Conservation (phyloP, 2,329 filamentous ascomycete genomes). For the Trichoderma sp. region DNA sequence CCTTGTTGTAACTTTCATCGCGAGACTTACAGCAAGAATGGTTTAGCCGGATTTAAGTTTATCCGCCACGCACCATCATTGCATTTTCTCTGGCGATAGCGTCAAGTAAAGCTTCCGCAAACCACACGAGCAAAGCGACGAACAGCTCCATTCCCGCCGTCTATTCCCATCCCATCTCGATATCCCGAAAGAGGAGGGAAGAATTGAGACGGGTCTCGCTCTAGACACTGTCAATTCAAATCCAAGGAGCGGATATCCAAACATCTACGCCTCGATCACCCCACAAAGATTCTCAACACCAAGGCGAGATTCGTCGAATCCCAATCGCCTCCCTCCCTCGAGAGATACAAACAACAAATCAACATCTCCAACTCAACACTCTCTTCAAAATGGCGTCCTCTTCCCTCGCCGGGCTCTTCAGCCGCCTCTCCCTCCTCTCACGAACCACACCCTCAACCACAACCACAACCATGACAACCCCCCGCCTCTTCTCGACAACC, state of each 20-base stretch:
- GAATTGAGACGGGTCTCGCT: neutral
- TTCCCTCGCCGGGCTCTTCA: constrained; percentile 34
- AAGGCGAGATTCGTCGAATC: neutral
- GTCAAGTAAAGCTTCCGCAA: neutral
- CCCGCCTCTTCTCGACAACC: constrained; percentile 36
- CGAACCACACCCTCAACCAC: constrained; percentile 8
- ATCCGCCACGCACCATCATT: constrained; percentile 5
- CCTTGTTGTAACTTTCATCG: neutral
- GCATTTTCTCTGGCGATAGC: neutral
- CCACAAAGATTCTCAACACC: neutral
- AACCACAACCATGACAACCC: constrained; percentile 14
- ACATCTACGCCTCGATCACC: neutral
- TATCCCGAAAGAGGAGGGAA: too few species aligned
- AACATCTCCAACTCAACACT: neutral
- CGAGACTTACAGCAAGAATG: neutral
- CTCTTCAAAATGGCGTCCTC: constrained; percentile 29
- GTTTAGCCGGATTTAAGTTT: neutral
- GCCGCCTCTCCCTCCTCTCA: constrained; percentile 25
- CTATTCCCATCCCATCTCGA: neutral
- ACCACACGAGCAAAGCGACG: neutral
- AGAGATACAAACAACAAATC: neutral
- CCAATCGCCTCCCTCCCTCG: neutral
- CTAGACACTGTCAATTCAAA: neutral
- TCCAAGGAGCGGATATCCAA: neutral
- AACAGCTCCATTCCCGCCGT: neutral